phyloP scores from a whole-genome alignment of 129 eudicot genomes.

The Mikania micrantha region DNA sequence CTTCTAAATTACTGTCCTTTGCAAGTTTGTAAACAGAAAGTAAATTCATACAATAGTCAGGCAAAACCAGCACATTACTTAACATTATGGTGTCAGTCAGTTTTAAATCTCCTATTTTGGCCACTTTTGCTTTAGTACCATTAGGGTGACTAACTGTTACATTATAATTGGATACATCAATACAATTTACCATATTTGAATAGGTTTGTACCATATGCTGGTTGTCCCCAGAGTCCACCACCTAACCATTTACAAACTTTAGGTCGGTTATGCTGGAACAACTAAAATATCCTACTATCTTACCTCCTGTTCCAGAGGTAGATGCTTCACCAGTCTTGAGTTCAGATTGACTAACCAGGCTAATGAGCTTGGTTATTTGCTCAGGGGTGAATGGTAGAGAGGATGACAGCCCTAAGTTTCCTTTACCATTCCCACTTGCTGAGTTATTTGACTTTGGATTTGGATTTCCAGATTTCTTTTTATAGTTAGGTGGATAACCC shows the following conservation, averaged over 20 bases:
- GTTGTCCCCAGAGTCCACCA: neutral
- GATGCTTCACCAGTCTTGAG: neutral
- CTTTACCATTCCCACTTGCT: neutral
- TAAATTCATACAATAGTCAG: neutral
- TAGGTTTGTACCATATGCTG: neutral
- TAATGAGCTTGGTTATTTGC: no score
- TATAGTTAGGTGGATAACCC: no score
- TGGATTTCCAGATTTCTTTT: neutral
- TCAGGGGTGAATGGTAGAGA: no score
- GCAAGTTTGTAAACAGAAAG: neutral
- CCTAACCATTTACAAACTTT: neutral
- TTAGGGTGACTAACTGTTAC: neutral
- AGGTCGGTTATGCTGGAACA: accelerated
- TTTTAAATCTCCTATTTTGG: no score
- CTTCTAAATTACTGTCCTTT: neutral
- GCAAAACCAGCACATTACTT: neutral
- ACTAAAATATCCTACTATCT: no score
- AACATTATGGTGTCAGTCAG: neutral
- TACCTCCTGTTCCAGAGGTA: no score
- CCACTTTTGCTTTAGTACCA: no score
- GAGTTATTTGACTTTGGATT: no score
- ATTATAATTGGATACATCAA: neutral
- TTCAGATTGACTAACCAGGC: neutral
- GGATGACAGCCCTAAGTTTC: no score
- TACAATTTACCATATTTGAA: neutral